Conservation (phyloP, 257 asterid genomes). For the Solanum corneliomulleri region DNA sequence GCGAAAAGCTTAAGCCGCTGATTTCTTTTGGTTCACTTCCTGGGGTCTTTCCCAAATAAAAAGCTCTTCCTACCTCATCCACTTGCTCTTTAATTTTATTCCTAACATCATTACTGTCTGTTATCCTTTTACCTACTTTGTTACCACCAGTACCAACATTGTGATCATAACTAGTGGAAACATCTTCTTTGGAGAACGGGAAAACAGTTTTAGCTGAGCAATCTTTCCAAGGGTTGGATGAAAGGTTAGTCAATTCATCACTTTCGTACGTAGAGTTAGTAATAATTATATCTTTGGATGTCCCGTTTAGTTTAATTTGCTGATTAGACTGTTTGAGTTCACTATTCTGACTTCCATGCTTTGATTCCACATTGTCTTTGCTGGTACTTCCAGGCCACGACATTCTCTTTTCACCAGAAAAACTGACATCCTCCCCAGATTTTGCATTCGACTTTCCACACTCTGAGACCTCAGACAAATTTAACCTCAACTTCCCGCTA, state of each 20-base stretch:
- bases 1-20: not conserved
- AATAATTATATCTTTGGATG: not conserved
- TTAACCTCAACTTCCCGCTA: conserved; percentile 2
- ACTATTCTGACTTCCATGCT: conserved; percentile 2
- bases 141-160: not conserved
- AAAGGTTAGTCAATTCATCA: not conserved
- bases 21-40: conserved; percentile 4
- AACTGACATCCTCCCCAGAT: not conserved
- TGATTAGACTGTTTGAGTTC: conserved; percentile 4
- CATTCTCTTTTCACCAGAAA: not conserved
- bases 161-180: not conserved
- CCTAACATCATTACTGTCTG: not conserved
- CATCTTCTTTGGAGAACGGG: conserved; percentile 6
- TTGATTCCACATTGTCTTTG: not conserved
- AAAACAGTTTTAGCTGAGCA: not conserved
- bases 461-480: not conserved
- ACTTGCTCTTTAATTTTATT: conserved; percentile 4
- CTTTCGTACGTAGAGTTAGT: not conserved
- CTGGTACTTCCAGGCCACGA: not conserved
- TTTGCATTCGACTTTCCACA: not conserved
- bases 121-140: not conserved
- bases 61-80: conserved; percentile 16
- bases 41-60: conserved; percentile 1
- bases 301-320: not conserved
- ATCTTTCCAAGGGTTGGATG: conserved; percentile 2